phyloP scores from a whole-genome alignment of 768 basidiomycete species.

The Psilocybe cubensis region DNA sequence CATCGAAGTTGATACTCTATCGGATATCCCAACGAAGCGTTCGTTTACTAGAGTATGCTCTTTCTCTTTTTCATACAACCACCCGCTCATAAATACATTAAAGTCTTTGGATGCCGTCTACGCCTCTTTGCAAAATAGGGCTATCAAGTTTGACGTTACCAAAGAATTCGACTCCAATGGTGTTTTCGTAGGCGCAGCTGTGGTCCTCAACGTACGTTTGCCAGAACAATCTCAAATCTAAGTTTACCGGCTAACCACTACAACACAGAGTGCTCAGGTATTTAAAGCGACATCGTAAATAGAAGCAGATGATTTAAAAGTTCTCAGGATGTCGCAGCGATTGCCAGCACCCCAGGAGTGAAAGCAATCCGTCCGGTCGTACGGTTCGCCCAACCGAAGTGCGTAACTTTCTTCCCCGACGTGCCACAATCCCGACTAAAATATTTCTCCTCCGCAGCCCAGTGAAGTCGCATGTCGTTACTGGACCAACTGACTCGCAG shows the following conservation, averaged over 20 bases:
- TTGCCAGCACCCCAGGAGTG: constrained; percentile 54
- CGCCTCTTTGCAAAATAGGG: constrained; percentile 43
- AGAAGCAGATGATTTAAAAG: neutral
- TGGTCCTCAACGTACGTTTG: constrained; percentile 47
- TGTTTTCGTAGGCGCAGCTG: constrained; percentile 61
- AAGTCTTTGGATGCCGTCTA: constrained; percentile 60
- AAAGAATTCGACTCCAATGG: constrained; percentile 55
- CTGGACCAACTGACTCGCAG: constrained; percentile 41
- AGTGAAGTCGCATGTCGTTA: constrained; percentile 43
- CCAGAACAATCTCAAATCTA: neutral
- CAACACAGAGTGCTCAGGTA: constrained; percentile 26
- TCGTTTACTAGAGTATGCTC: constrained; percentile 30
- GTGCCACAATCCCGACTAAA: neutral
- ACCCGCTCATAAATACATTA: neutral
- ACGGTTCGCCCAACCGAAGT: constrained; percentile 46
- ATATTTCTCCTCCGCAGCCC: constrained; percentile 35
- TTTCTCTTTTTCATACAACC: neutral
- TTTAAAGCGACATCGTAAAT: neutral
- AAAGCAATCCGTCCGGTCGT: constrained; percentile 60
- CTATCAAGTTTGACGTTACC: constrained; percentile 46
- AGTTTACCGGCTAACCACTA: neutral
- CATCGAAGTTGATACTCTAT: constrained; percentile 52
- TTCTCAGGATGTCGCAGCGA: constrained; percentile 47
- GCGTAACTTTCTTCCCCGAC: constrained; percentile 13
- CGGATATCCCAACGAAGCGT: constrained; percentile 39